A percentile compares a stretch with the other conserved stretches of the same genome.
phyloP scores from a whole-genome alignment of 305 asterid genomes.

The Solanum hybrid region DNA sequence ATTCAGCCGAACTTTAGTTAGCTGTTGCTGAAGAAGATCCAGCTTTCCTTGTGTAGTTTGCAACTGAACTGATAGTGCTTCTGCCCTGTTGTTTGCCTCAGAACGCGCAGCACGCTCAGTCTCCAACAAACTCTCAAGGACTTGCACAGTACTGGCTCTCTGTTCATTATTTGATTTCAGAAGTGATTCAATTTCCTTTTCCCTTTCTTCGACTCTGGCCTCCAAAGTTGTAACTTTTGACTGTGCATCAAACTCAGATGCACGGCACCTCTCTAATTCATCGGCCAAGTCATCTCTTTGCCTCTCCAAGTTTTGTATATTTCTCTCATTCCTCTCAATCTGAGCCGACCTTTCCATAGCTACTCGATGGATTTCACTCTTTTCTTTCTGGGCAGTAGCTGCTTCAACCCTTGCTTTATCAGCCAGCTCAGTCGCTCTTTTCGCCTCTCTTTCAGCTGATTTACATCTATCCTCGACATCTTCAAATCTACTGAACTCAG shows the following conservation, averaged over 20 bases:
- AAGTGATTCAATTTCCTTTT: constrained; percentile 66
- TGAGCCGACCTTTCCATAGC: constrained; percentile 80
- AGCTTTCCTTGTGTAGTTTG: constrained; percentile 78
- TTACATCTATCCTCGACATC: constrained; percentile 79
- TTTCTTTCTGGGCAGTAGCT: constrained; percentile 70
- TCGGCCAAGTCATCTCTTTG: constrained; percentile 41
- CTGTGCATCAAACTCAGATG: constrained; percentile 69
- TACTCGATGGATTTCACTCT: constrained; percentile 48
- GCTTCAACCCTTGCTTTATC: constrained; percentile 91
- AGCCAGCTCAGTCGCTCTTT: constrained; percentile 76
- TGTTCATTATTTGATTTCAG: constrained; percentile 65
- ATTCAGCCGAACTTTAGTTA: constrained; percentile 51
- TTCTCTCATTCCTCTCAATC: constrained; percentile 67
- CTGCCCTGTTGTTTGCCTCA: constrained; percentile 79
- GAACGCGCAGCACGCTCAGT: constrained; percentile 75
- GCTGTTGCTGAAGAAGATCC: constrained; percentile 69
- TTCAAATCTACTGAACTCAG: constrained; percentile 60
- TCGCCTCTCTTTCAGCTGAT: constrained; percentile 72
- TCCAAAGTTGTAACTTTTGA: constrained; percentile 51
- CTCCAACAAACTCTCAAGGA: constrained; percentile 63
- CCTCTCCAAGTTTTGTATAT: constrained; percentile 59
- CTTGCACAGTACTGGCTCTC: constrained; percentile 62
- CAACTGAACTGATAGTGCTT: constrained; percentile 71
- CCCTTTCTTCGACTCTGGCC: constrained; percentile 65
- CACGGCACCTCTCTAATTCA: constrained; percentile 45